Evolutionary conservation across 441 rosid genomes (phyloP), one percentile per base, ranked within the genome.

Genomic region (Erodium trifolium): DNA sequence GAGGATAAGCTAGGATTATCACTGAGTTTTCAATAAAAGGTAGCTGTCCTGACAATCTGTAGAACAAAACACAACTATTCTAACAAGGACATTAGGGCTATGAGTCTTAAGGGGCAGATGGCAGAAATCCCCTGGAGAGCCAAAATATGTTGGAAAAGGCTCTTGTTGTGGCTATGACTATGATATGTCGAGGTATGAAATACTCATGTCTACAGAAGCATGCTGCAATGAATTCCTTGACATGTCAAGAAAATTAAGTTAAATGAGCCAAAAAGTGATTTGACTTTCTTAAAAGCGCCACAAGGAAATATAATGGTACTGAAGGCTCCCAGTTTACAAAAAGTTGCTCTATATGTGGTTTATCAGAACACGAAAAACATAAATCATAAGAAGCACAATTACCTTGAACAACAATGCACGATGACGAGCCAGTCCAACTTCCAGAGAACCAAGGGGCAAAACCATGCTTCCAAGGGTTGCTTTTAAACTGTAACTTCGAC

Each of bases 321-420:
- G 27, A 55, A 55, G 62, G 27, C 62, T 55, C 19, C 62, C 2
- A 53, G 62, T 55, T 14, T 14, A 7, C 62, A 55, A 14, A 55
- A 6, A 55, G 47, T 41, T 41, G 10, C 7, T 41, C 47, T 41
- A 41, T 41, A 41, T 6, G 4, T 16, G 62, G 18, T 55, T 55
- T 16, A 16, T 55, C 7, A 23, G 62, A 14, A 55, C 5, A 63
- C 11, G 41, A 23, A 23, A 23, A 23, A 18, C 16, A 41, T 17
- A 51, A 76, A 70, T 34, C 47, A 53, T 64, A 62, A 41, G 47
- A 63, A 4, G 13, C 66, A 45, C 23, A 80, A 65, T 67, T 80
- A 90, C 98, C 95, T 93, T 93, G 84, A 89, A 91, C 77, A 93
- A 72, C 81, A 93, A 81, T 51, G 99, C 93, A 55, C 99, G 97